Base-by-base conservation (phyloP, 2,329 filamentous ascomycete genomes). In the Acephala macrosclerotiorum region DNA sequence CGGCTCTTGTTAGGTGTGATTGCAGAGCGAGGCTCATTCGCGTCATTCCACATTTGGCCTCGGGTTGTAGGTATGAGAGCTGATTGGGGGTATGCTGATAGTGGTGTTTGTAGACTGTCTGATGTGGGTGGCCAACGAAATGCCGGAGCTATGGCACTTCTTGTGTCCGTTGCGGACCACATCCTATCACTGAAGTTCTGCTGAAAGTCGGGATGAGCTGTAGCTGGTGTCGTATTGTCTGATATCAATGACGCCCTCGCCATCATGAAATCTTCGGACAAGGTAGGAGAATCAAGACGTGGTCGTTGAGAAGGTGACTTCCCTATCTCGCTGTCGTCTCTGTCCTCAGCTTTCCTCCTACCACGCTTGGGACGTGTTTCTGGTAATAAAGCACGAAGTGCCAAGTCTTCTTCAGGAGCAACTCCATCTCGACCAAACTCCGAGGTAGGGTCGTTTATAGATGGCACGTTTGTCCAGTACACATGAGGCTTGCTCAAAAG, bases 361-460 rank as follows among this genome's bases (percentile, higher is more conserved):
- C 85, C 89, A 73, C 84, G 85, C 74, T 83, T 90, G 67, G 82
- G 90, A 68, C 84, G 85, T 72, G 86, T 91, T 65, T 96, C 90
- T 33, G 94, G 94, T 58, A 97, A 84, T 2, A 97, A 83, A 1
- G 94, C 93, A 67, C 94, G 86, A 58, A 97, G 83, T 1, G 94
- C 94, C 77, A 97, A 88, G 77, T 97, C 94, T 77, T 97, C 94
- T 76, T 97, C 93, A 1, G 93, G 80, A 1, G 90, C 85, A 1
- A 97, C 93, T 7, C 93, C 93, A 78, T 97, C 94, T 53, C 94
- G 87, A 18, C 88, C 87, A 36, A 86, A 83, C 45, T 89, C 84
- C 29, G 86, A 85, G 40, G 90, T 83, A 2, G 90, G 87, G 61
- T 89, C 86, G 35, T 86, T 82, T 16, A 85, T 83, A 6, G 84